Evolutionary conservation across 108 stramenopile species (phyloP), one percentile per base, ranked within the genome.

Genomic region (Nitzschia inconspicua): DNA sequence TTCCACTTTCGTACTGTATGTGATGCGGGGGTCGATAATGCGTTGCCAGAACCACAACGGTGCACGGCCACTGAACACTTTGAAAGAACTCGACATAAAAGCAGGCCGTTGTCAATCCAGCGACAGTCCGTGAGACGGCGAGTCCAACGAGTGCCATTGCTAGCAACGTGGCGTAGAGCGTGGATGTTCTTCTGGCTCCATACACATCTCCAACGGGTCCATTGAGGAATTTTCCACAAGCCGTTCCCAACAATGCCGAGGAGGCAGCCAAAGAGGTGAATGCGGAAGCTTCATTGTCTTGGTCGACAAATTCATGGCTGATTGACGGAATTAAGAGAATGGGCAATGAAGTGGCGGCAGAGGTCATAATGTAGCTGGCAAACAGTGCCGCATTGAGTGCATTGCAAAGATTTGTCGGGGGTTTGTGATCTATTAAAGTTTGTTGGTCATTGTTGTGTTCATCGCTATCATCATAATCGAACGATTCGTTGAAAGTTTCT

Each of bases 201-300:
- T 72, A 53, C 7, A 91, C 52, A 74, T 91, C 89, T 10, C 78
- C 80, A 6, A 84, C 61, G 1, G 75, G 75, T 10, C 86, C 86
- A 68, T 84, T 85, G 31, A 91, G 39, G 54, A 91, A 82, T 52
- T 91, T 91, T 19, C 89, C 89, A 29, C 75, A 73, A 4, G 89
- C 80, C 32, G 82, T 75, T 2, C 77, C 82, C 46, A 83, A 50
- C n/a, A 85, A 82, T 2, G 82, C 84, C 32, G 77, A 66, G 1
- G 81, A 61, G 23, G 84, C 79, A 22, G 79, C 77, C n/a, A 64
- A 58, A 0, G 89, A 75, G 13, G 83, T 73, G 73, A 87, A 91
- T 10, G 60, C 49, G 20, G 76, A 77, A 53, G 65, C 66, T 53
- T 65, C 74, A 44, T 47, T 50, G 55, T 65, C 74, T 43, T 44